Conservation (phyloP, 768 basidiomycete genomes). For the Rhodosporidiobolus sp. region DNA sequence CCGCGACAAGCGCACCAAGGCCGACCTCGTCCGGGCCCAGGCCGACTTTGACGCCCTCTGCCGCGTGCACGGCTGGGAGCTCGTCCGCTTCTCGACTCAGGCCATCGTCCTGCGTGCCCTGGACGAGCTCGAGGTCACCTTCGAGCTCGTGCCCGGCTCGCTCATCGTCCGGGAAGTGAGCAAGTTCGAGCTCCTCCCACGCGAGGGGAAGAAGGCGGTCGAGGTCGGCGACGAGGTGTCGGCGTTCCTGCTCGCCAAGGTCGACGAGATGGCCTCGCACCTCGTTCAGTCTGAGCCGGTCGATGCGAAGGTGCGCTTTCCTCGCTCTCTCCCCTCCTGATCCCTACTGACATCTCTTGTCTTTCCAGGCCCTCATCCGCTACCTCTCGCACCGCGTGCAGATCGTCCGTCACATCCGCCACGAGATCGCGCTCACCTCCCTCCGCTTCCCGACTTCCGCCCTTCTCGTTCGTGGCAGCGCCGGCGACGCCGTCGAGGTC, state of each 20-base stretch:
- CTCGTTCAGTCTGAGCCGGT: neutral
- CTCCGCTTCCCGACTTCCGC: constrained; percentile 17
- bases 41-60: constrained; percentile 42
- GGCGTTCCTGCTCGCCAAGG: constrained; percentile 10
- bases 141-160: constrained; percentile 7
- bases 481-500: neutral
- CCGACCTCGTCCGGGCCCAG: constrained; percentile 40
- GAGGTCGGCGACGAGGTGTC: constrained; percentile 21
- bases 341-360: neutral
- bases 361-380: constrained; percentile 9
- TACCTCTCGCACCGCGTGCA: constrained; percentile 2
- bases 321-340: neutral
- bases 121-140: constrained; percentile 31
- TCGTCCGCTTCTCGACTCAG: constrained; percentile 14
- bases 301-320: constrained; percentile 12
- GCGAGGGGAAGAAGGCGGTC: neutral
- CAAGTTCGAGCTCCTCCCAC: neutral
- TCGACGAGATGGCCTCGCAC: constrained; percentile 2
- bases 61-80: constrained; percentile 40
- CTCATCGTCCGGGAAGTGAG: neutral
- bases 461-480: neutral
- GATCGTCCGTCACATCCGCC: constrained; percentile 22
- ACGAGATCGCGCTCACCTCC: constrained; percentile 19
- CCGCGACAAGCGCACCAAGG: constrained; percentile 37
- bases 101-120: constrained; percentile 25